Base-by-base conservation (phyloP, 2,329 filamentous ascomycete species). In the Pyricularia grisea region DNA sequence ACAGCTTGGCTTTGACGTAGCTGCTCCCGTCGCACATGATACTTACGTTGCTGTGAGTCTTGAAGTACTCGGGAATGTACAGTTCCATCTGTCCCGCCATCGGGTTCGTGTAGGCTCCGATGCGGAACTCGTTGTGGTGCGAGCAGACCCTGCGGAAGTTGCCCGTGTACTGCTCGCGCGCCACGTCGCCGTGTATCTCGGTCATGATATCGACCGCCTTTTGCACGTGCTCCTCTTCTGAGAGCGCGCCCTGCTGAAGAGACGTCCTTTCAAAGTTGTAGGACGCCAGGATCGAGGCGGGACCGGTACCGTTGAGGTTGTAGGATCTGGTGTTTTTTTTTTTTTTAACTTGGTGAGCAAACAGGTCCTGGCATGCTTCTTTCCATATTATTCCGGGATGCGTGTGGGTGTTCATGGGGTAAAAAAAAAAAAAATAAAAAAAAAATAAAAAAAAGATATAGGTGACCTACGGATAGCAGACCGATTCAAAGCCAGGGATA, bases 1-100 rank as follows among this genome's bases (percentile, higher is more conserved):
- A 23, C 28, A 42, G 4, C 17, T 10, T 3, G 6, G n/a, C n/a
- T n/a, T 10, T 11, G 33, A 33, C 20, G n/a, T 4, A 28, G 17
- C 28, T 23, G 17, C 28, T 20, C 1, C 58, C 6, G 5, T 6
- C 33, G 33, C 4, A 20, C 31, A 6, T 17, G n/a, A 4, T 9
- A 75, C 78, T 73, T 68, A 82, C 81, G 67, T 89, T 87, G 71
- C 83, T 84, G 76, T 92, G 87, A 0, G 89, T 91, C 74, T 88
- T 85, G 74, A 90, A 91, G 74, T 90, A 92, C 23, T 89, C 87
- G 0, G 90, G 90, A 7, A 92, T 79, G 73, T 90, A 92, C 30
- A 92, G 74, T 72, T 90, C 83, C 74, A 92, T 89, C 78, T 92
- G 88, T 0, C 88, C 88, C 0, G 87, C 80, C 0, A 81, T 77